Conservation (phyloP, 192 early-diverging fungal genomes). For the Rhizophlyctis rosea region DNA sequence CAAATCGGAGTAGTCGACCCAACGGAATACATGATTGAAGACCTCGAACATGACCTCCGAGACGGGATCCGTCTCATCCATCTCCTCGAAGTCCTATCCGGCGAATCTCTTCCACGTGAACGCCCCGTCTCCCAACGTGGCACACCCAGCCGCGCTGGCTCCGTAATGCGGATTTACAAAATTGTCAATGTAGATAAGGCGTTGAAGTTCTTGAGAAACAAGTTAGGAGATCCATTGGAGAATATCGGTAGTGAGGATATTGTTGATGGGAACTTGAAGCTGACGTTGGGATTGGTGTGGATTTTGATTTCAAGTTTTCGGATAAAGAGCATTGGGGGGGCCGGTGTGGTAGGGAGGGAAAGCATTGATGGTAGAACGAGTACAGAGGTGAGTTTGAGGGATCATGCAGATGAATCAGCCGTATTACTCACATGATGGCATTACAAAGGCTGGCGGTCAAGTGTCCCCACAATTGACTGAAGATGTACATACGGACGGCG, state of each 20-base stretch:
- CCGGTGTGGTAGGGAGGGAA: no score
- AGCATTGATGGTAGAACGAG: no score
- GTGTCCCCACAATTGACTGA: no score
- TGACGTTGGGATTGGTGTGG: constrained; percentile 35
- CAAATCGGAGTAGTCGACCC: background rate
- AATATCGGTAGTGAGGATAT: constrained; percentile 38
- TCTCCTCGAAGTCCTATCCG: constrained; percentile 27
- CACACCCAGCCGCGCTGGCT: background rate
- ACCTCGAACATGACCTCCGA: constrained; percentile 27
- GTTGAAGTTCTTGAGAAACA: constrained; percentile 23
- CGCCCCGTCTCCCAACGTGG: constrained; percentile 5
- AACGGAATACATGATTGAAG: constrained; percentile 11
- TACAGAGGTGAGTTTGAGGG: no score
- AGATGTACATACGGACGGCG: no score
- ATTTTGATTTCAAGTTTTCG: constrained; percentile 24
- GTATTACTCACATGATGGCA: no score
- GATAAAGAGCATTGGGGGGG: no score
- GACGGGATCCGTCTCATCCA: constrained; percentile 28
- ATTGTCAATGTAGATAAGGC: constrained; percentile 34
- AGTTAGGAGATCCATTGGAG: constrained; percentile 12
- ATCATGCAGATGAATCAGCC: no score
- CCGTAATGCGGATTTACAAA: constrained; percentile 28
- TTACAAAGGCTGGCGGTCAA: no score
- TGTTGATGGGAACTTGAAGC: constrained; percentile 34
- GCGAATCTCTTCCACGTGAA: constrained; percentile 23